These are phyloP conservation scores for Rhodamnia argentea DNA, from an alignment of 345 rosid genomes.

Conservation along the genomic window DNA sequence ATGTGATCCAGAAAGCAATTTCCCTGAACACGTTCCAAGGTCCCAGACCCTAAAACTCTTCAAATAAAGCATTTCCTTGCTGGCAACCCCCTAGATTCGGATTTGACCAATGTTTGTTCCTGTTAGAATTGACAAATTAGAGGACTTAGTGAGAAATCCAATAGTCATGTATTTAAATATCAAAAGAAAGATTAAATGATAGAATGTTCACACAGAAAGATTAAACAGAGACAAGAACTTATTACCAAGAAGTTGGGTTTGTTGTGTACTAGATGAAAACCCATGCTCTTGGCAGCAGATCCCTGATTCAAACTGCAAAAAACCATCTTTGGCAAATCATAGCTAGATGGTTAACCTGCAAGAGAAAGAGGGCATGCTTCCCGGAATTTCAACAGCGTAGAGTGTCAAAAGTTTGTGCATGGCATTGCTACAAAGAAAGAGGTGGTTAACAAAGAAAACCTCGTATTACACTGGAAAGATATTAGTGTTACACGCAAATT, in stretches of 20 bases:
- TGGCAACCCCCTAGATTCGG: constrained; percentile 64
- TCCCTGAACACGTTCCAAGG: constrained; percentile 36
- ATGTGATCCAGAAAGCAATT: constrained; percentile 14
- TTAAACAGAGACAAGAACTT: not conserved
- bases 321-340: constrained; percentile 59
- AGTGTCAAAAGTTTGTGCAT: not conserved
- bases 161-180: not conserved
- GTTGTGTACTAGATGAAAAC: constrained; percentile 80
- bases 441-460: not conserved
- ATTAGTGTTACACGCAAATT: not conserved
- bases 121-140: constrained; percentile 21
- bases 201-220: not conserved
- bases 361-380: not conserved
- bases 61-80: constrained; percentile 44
- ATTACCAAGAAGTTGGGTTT: constrained; percentile 73
- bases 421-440: not conserved
- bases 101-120: constrained; percentile 76
- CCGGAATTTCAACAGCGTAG: not conserved
- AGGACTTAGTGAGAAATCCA: not conserved
- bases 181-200: not conserved
- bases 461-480: not conserved
- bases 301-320: constrained; percentile 62
- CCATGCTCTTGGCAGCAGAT: constrained; percentile 78
- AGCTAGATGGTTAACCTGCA: constrained; percentile 57
- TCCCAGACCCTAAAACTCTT: constrained; percentile 66